Conservation (phyloP, 2,329 filamentous ascomycete species). For the Colletotrichum gigasporum region DNA sequence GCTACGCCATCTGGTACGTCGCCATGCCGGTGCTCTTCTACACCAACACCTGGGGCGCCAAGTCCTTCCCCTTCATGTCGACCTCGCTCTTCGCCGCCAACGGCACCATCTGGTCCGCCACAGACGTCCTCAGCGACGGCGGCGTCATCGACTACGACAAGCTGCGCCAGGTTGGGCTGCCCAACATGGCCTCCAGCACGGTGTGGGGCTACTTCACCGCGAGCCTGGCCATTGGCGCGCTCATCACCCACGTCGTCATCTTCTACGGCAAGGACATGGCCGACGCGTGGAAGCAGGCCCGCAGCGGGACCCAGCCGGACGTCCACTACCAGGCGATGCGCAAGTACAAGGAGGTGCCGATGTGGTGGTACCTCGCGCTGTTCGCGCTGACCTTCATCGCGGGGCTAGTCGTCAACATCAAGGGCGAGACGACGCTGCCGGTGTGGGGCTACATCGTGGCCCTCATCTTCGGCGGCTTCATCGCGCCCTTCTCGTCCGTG, state of each 20-base stretch:
- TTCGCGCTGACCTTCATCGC: conserved; percentile 43
- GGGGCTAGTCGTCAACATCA: conserved; percentile 45
- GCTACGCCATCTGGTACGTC: conserved; percentile 45
- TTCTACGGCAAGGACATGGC: conserved; percentile 34
- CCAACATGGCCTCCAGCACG: conserved; percentile 38
- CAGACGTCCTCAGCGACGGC: conserved; percentile 34
- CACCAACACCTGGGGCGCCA: conserved; percentile 48
- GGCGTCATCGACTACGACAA: conserved; percentile 40
- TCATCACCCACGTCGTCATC: conserved; percentile 34
- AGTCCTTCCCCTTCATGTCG: conserved; percentile 44
- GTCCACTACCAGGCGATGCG: conserved; percentile 53
- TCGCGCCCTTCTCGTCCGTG: conserved; percentile 44
- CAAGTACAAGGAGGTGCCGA: conserved; percentile 48
- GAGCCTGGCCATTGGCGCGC: conserved; percentile 40
- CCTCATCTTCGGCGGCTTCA: conserved; percentile 44
- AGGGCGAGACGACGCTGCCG: conserved; percentile 46
- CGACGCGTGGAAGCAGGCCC: conserved; percentile 33
- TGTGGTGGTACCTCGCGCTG: conserved; percentile 47
- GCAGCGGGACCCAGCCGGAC: conserved; percentile 39
- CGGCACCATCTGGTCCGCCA: conserved; percentile 35
- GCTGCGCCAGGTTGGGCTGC: conserved; percentile 37
- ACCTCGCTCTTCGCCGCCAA: conserved; percentile 39
- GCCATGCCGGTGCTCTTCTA: conserved; percentile 51
- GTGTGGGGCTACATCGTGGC: conserved; percentile 47
- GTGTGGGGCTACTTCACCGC: conserved; percentile 40